Evolutionary conservation across 441 rosid species (phyloP), one percentile per base, ranked within the genome.

Genomic region (Viola pubescens): DNA sequence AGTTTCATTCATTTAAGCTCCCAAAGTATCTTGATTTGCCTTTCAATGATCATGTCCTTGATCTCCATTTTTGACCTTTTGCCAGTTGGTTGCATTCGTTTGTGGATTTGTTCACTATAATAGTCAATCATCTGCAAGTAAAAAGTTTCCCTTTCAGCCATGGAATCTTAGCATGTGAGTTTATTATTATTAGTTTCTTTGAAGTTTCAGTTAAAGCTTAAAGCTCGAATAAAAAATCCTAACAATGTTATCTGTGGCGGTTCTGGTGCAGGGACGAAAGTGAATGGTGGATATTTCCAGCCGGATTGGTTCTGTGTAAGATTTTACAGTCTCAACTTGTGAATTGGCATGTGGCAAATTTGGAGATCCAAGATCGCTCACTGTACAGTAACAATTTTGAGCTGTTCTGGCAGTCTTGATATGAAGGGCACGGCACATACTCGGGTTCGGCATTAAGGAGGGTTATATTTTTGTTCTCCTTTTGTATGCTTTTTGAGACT

Each of bases 261-360:
- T 49, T 67, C 4, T 73, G 69, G 49, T 73, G 87, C 88, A 95
- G 99, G 96, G 98, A 94, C 68, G 99, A 95, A 68, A 89, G 95
- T 63, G 99, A 91, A 73, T 89, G 99, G 97, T 91, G 99, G 99
- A 81, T 95, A 63, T 89, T 95, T 71, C 99, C 99, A 12, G 92
- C 82, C n/a, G 97, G 91, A 48, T 75, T 95, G 70, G 95, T 95
- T 56, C 56, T 89, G 19, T 95, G 98, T 79, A 95, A 95, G 77
- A 75, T 83, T 58, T 71, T 91, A 59, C 99, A 95, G 60, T 85
- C 99, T 6, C 97, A 89, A 70, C 97, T 91, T 56, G 77, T 91
- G 70, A 92, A 95, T 65, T 83, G 98, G 83, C 99, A 91, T 68
- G 83, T 91, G 48, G 97, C 96, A 0, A 89, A 95, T 74, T 84